A percentile compares a stretch with the other conserved stretches of the same genome.
phyloP scores from a whole-genome alignment of 192 early-diverging fungal species.

The Coemansia sp. region DNA sequence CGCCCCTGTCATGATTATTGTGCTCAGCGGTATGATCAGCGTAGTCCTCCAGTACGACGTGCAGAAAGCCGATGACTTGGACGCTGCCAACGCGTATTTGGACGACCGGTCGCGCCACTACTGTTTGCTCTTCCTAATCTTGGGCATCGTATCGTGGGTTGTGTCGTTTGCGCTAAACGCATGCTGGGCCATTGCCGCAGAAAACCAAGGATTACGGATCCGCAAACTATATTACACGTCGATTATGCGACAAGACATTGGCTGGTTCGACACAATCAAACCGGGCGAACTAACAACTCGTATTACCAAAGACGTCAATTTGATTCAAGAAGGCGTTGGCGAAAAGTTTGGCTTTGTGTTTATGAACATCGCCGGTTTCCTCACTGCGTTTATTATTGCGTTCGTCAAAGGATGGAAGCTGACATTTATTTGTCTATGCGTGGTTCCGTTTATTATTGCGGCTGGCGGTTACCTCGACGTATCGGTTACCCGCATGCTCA shows the following conservation, averaged over 20 bases:
- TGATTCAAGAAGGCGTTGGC: slow-evolving; percentile 83
- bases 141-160: slow-evolving; percentile 27
- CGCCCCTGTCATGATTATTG: neutral
- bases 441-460: slow-evolving; percentile 69
- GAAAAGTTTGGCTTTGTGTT: slow-evolving; percentile 77
- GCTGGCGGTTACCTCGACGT: neutral
- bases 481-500: neutral
- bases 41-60: neutral
- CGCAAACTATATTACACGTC: slow-evolving; percentile 70
- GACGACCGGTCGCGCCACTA: slow-evolving; percentile 1
- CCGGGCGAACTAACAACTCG: slow-evolving; percentile 80
- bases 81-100: neutral
- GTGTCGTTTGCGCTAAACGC: slow-evolving; percentile 23
- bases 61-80: neutral
- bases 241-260: slow-evolving; percentile 84
- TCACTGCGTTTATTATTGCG: slow-evolving; percentile 73
- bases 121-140: slow-evolving; percentile 30
- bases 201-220: slow-evolving; percentile 71
- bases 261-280: slow-evolving; percentile 76
- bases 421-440: slow-evolving; percentile 72
- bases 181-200: slow-evolving; percentile 44
- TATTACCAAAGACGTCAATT: slow-evolving; percentile 76
- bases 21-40: neutral
- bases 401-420: slow-evolving; percentile 78
- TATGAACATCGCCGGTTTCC: slow-evolving; percentile 61